Evolutionary conservation across 2,329 filamentous ascomycete species (phyloP), one percentile per base, ranked within the genome.

Genomic region (Ascochyta clinopodiicola): DNA sequence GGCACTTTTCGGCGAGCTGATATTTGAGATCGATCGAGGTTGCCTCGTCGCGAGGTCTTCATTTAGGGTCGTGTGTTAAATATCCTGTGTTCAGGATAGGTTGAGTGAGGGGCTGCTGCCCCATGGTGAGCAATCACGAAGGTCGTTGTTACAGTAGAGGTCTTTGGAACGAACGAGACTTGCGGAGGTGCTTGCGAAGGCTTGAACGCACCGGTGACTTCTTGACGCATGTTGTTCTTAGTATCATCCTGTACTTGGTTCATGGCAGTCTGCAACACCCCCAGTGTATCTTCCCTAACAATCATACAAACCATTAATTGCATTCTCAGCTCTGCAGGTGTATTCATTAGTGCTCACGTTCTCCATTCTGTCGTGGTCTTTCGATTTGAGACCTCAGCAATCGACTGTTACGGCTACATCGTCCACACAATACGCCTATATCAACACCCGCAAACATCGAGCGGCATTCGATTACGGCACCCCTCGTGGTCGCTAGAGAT

Each of bases 401-500:
- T 49, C 36, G 45, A 29, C 36, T 29, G 25, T 46, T 19, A 34
- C 52, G 46, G 52, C 24, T 51, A 51, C 37, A 43, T 37, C 5
- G 4, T 21, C 29, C 22, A 15, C 25, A 15, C 21, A 31, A 24
- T 15, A 47, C 46, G 52, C 37, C 43, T 51, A 51, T 43, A 51
- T 38, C 52, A 56, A 13, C 46, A 24, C 40, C 46, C 36, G 46
- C 29, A 48, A 40, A 17, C 36, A 42, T 49, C n/a, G 21, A 21
- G 6, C 52, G 46, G 46, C 52, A 56, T 12, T 45, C 24, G 25
- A 45, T 42, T 29, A 50, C 40, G 46, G 52, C 36, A 46, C 24
- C 34, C 15, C 12, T 43, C 47, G 24, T 5, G 19, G 21, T 55
- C n/a, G 32, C 32, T 50, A 45, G 27, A 43, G 13, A 19, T n/a